phyloP scores from a whole-genome alignment of 2,329 filamentous ascomycete species.

The Microcyclospora tardicrescens region DNA sequence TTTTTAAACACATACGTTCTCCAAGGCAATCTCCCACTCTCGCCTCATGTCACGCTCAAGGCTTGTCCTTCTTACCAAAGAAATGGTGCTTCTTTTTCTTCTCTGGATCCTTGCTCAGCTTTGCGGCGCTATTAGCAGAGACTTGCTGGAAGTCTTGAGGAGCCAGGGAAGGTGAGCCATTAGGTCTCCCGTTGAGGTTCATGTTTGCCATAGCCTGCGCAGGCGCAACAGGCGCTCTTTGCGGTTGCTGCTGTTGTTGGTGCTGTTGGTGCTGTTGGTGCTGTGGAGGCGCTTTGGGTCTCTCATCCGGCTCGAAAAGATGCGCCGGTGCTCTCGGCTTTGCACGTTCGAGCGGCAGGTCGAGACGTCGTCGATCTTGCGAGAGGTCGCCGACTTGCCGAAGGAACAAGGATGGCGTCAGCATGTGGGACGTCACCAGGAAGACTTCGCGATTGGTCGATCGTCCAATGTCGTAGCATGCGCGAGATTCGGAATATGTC shows the following conservation, averaged over 20 bases:
- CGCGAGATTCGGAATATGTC: constrained; percentile 78
- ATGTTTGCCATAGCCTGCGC: constrained; percentile 45
- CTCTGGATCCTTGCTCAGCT: constrained; percentile 43
- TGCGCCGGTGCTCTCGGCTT: constrained; percentile 73
- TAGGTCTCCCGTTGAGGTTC: constrained; percentile 29
- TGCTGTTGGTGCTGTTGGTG: constrained; percentile 26
- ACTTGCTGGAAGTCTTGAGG: constrained; percentile 14
- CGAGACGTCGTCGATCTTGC: constrained; percentile 58
- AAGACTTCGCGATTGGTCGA: constrained; percentile 69
- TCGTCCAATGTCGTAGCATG: constrained; percentile 75
- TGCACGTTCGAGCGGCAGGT: constrained; percentile 69
- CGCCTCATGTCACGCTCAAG: too few species aligned
- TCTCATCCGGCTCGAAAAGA: constrained; percentile 61
- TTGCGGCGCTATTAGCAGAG: constrained; percentile 19
- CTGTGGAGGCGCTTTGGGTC: constrained; percentile 38
- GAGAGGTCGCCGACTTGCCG: constrained; percentile 72
- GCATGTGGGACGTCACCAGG: constrained; percentile 82
- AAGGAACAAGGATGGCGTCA: constrained; percentile 70
- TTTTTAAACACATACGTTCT: too few species aligned
- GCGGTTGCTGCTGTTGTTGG: constrained; percentile 7
- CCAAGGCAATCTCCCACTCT: too few species aligned
- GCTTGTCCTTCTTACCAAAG: constrained; percentile 17
- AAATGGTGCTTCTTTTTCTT: constrained; percentile 24
- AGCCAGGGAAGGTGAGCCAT: constrained; percentile 8
- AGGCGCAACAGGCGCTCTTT: constrained; percentile 30